Base-by-base conservation (phyloP, 2,329 filamentous ascomycete species). In the Cercospora beticola region DNA sequence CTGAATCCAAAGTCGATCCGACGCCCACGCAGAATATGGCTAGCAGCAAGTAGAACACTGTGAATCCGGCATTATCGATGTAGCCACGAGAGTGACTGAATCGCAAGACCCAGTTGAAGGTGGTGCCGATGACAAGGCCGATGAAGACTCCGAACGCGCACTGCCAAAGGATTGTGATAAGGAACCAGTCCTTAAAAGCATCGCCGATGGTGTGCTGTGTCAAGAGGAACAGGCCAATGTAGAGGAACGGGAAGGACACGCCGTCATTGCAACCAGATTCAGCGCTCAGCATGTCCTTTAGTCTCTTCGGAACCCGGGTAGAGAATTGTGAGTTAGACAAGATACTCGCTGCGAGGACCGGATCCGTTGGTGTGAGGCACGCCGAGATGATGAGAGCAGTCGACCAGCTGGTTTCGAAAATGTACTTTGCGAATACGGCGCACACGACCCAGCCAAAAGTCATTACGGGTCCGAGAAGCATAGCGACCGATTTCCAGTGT, bases 231-330 rank as follows among this genome's bases (percentile, higher is more conserved):
- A 87, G 73, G 0, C 84, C 85, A n/a, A 85, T 75, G 71, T 86
- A 87, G 0, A 87, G 76, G 73, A 87, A 87, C 0, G 86, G 86
- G 68, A 87, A 87, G 0, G 83, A 84, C 5, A 85, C 79, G 8
- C 84, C 86, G 69, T 88, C 86, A 67, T 87, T 87, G 72, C 84
- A 86, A 1, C 84, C 86, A 52, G 82, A 84, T 71, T 88, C 86
- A 0, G 86, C 85, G 18, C 82, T 81, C 9, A 87, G 78, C 59
- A 87, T 76, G 72, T 86, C 79, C 52, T 82, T 82, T 54, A 87
- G 75, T 4, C 85, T 79, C 67, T 81, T 82, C 0, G 86, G 86
- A 0, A 87, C 82, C 14, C 86, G 75, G 0, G 79, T 78, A 64
- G 83, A 85, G 78, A 87, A 87, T 60, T 82, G 83, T 31, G 82